Base-by-base conservation (phyloP, 768 basidiomycete genomes). In the Xerocomellus amylosporus region DNA sequence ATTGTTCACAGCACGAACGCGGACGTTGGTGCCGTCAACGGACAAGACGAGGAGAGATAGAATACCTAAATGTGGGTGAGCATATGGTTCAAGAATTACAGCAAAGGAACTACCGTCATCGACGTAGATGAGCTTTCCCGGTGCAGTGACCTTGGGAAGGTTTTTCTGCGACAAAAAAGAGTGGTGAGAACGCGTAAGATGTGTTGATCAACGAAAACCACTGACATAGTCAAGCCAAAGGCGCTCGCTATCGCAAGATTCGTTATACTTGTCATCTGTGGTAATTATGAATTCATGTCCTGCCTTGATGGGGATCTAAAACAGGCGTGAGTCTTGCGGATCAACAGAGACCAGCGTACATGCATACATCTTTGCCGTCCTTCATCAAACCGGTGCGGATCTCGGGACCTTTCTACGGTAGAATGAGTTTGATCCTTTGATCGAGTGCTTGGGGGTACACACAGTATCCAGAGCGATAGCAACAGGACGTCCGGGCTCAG, bases 391-490 rank as follows among this genome's bases (percentile, higher is more conserved):
- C 97, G 41, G 97, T 98, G 59, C 97, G 88, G 77, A 99, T 99
- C 77, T 98, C 97, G 37, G 97, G 97, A 53, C 97, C 97, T 92
- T 99, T 99, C 93, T 95, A 40, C 2, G 5, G 22, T 19, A 58
- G 14, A 19, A 46, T 65, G 38, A 67, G 49, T 20, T 34, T 10
- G 8, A 41, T 41, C n/a, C n/a, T 20, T 30, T 10, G 3, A 34
- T 43, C 38, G 49, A 46, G 53, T 10, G 46, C 33, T 8, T 33
- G 40, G 2, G 26, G 28, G 33, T 31, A 75, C 90, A 60, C 52
- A 93, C 93, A 56, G 97, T 99, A 74, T 99, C 97, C 52, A 99
- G 79, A 64, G 97, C 97, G 66, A 99, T 98, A 42, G 97, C 97
- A 46, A 99, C 82, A 34, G 97, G 96, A 43, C 97, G 91, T 51